Conservation (phyloP, 2,329 filamentous ascomycete genomes). For the Cercospora zeae-maydis region DNA sequence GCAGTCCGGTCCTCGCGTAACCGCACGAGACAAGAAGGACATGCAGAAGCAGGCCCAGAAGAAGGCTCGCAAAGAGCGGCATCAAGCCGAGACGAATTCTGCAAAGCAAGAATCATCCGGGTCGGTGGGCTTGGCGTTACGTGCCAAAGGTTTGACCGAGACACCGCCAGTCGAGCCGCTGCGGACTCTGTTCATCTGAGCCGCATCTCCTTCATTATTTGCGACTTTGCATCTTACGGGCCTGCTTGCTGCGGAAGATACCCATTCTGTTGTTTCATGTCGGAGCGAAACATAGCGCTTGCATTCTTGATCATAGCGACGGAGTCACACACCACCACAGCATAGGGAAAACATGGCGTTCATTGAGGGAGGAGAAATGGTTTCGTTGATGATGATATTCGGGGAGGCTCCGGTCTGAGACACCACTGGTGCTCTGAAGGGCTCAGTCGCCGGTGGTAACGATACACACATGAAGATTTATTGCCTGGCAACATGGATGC, state of each 20-base stretch:
- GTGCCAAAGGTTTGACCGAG: conserved; percentile 34
- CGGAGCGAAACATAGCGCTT: conserved; percentile 18
- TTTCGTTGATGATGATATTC: conserved; percentile 5
- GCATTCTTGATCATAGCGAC: conserved; percentile 18
- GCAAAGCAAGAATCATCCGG: conserved; percentile 22
- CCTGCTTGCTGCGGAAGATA: conserved; percentile 19
- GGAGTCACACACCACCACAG: conserved; percentile 3
- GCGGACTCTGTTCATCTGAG: conserved; percentile 40
- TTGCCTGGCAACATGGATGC: background rate
- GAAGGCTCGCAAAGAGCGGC: conserved; percentile 40
- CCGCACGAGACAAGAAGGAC: conserved; percentile 39
- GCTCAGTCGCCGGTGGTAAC: conserved; percentile 25
- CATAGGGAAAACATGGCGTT: conserved; percentile 10
- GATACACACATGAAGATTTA: background rate
- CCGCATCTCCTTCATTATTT: conserved; percentile 9
- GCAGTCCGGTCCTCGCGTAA: conserved; percentile 37
- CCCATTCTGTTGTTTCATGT: conserved; percentile 17
- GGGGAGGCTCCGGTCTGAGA: conserved; percentile 8
- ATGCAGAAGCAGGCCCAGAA: conserved; percentile 44
- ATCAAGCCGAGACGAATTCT: conserved; percentile 28
- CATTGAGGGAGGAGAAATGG: background rate
- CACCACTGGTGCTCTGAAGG: conserved; percentile 27
- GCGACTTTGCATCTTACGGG: conserved; percentile 10
- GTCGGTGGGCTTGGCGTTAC: conserved; percentile 30
- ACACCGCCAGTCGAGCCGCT: conserved; percentile 38